These are phyloP conservation scores for Podospora anserina DNA, from an alignment of 495 filamentous ascomycete species.

Conservation along the genomic window DNA sequence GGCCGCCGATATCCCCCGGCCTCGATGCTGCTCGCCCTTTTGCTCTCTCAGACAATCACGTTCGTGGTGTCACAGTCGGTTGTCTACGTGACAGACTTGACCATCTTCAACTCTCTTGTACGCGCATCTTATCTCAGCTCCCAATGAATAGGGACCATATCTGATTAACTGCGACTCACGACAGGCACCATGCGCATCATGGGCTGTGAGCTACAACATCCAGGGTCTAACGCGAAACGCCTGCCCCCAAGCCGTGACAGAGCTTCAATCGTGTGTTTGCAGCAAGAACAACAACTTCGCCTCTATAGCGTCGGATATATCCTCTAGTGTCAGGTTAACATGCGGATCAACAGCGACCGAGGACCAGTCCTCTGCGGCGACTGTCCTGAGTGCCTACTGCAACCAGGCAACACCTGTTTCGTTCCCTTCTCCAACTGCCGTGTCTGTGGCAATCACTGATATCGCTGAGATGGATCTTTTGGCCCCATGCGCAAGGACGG, in stretches of 20 bases:
- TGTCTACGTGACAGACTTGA: conserved; percentile 45
- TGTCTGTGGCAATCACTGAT: conserved; percentile 48
- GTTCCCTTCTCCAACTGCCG: conserved; percentile 39
- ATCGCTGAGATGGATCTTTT: conserved; percentile 40
- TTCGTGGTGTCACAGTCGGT: conserved; percentile 13
- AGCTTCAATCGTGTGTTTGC: conserved; percentile 49
- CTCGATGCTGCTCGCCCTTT: background rate
- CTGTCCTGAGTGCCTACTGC: conserved; percentile 46
- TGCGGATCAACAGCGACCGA: conserved; percentile 45
- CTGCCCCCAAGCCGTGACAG: conserved; percentile 41
- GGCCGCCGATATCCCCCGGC: background rate
- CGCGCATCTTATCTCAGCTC: background rate
- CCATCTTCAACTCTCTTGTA: conserved; percentile 43
- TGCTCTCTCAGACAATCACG: background rate
- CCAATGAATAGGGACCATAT: background rate
- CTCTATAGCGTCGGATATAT: conserved; percentile 38
- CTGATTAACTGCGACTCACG: background rate
- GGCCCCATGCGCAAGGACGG: conserved; percentile 43
- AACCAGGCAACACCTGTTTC: conserved; percentile 36
- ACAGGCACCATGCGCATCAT: conserved; percentile 48
- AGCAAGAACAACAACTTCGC: conserved; percentile 47
- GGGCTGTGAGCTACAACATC: conserved; percentile 41
- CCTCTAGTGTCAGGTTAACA: conserved; percentile 35
- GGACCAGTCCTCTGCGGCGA: conserved; percentile 43
- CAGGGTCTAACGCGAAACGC: conserved; percentile 37